Percentiles rank a stretch among this genome's conserved stretches.
These are phyloP conservation scores for Penicillium thymicola DNA, from an alignment of 2,329 filamentous ascomycete species.

Conservation along the genomic window DNA sequence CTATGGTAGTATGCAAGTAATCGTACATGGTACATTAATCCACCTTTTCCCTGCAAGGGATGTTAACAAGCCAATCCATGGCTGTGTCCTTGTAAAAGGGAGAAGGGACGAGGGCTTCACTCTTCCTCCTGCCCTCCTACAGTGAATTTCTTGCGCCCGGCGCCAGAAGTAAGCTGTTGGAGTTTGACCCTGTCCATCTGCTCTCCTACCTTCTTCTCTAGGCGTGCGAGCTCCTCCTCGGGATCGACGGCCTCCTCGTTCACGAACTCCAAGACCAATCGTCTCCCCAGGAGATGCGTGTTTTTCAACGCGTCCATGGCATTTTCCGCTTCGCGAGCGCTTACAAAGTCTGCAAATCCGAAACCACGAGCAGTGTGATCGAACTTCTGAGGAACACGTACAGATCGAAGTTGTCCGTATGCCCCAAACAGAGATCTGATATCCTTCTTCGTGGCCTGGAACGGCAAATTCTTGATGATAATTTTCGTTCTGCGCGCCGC, in stretches of 20 bases:
- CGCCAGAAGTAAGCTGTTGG: slow-evolving; percentile 74
- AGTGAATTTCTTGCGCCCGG: slow-evolving; percentile 81
- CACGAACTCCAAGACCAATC: slow-evolving; percentile 87
- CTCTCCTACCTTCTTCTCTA: slow-evolving; percentile 90
- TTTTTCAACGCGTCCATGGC: slow-evolving; percentile 87
- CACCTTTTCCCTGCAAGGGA: slow-evolving; percentile 35
- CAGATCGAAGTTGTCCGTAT: slow-evolving; percentile 87
- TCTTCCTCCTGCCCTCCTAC: slow-evolving; percentile 68
- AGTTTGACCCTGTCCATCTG: slow-evolving; percentile 89
- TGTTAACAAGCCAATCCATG: slow-evolving; percentile 23
- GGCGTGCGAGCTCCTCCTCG: slow-evolving; percentile 93
- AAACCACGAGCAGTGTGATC: slow-evolving; percentile 86
- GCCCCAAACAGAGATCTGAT: slow-evolving; percentile 78
- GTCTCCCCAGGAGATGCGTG: slow-evolving; percentile 87
- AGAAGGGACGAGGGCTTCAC: slow-evolving; percentile 32
- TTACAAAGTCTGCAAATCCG: slow-evolving; percentile 94
- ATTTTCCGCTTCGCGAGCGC: slow-evolving; percentile 81
- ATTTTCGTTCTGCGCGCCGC: slow-evolving; percentile 81
- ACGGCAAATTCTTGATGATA: slow-evolving; percentile 96
- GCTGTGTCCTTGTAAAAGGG: slow-evolving; percentile 32
- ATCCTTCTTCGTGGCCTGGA: slow-evolving; percentile 92
- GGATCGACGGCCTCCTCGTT: slow-evolving; percentile 84
- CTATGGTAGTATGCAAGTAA: slow-evolving; percentile 27
- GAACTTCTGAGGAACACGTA: slow-evolving; percentile 93
- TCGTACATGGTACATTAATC: slow-evolving; percentile 24